These are phyloP conservation scores for Suillus clintonianus DNA, from an alignment of 768 basidiomycete genomes.

Conservation along the genomic window DNA sequence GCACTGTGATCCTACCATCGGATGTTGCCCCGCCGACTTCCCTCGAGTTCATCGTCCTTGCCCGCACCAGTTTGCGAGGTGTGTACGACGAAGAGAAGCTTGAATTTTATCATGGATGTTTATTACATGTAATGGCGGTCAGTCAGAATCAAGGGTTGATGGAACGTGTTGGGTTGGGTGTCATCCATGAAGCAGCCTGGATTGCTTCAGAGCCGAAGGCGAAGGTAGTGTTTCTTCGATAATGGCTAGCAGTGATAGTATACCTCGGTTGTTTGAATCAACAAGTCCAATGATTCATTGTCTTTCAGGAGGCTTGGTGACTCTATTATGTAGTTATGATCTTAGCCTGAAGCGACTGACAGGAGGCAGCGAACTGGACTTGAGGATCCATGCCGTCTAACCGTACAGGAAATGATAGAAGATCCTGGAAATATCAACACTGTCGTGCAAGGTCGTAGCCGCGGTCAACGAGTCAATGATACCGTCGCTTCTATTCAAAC, in stretches of 20 bases:
- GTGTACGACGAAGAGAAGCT: slow-evolving; percentile 9
- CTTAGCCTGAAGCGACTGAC: background rate
- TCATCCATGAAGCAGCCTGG: slow-evolving; percentile 22
- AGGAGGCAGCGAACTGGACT: background rate
- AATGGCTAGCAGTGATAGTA: background rate
- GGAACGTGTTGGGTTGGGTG: slow-evolving; percentile 24
- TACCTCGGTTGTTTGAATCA: background rate
- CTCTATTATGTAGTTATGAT: background rate
- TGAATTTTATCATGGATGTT: slow-evolving; percentile 13
- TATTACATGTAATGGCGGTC: slow-evolving; percentile 25
- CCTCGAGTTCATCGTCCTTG: slow-evolving; percentile 22
- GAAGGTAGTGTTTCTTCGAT: background rate
- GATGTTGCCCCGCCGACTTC: slow-evolving; percentile 6
- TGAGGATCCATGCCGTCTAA: background rate
- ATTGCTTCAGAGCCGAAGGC: background rate
- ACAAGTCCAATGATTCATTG: background rate
- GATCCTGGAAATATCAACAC: background rate
- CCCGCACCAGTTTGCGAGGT: slow-evolving; percentile 8
- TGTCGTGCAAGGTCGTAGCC: background rate
- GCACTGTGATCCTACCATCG: slow-evolving; percentile 19
- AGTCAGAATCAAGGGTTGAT: slow-evolving; percentile 3
- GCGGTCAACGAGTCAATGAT: background rate
- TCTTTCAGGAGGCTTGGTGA: background rate
- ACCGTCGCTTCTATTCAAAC: background rate
- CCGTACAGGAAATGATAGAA: background rate